Base-by-base conservation (phyloP, 106 monocot genomes). In the Agapanthus africanus region DNA sequence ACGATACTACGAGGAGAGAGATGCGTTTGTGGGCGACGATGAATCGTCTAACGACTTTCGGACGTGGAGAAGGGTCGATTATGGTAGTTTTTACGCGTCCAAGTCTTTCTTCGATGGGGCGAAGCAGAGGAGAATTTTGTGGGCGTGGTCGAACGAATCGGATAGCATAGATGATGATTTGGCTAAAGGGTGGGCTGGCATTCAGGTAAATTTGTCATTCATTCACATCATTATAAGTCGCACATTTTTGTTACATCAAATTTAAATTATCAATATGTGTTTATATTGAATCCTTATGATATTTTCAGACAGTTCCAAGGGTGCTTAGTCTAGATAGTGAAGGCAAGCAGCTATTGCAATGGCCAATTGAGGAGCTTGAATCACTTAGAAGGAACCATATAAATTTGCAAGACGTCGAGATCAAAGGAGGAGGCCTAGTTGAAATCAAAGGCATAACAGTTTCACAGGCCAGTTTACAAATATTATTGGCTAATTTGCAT, bases 151-250 rank as follows among this genome's bases (percentile, higher is more conserved):
- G 4, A 84, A 91, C 32, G 95, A 95, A 78, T 79, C 82, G 1
- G 91, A 95, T 33, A 84, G 69, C 37, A 1, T 16, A 9, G 10
- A 71, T 13, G 86, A 86, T 70, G 86, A 88, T 68, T 34, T 84
- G 7, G 80, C 79, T 7, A 91, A 91, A 57, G 91, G 95, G n/a
- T 95, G 95, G 95, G 71, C 95, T 4, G 91, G 95, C 15, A 77
- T 91, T 36, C 94, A 87, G 81, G 90, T 85, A 40, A 21, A 21
- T 6, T 8, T 59, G 30, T 2, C n/a, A n/a, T n/a, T n/a, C n/a
- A n/a, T n/a, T n/a, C n/a, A n/a, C n/a, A n/a, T n/a, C n/a, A n/a
- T n/a, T n/a, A n/a, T n/a, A n/a, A n/a, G n/a, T n/a, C n/a, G n/a
- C n/a, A n/a, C n/a, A n/a, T n/a, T n/a, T n/a, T n/a, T n/a, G n/a